Conservation (phyloP, 1,284 basidiomycete genomes). For the Malassezia arunalokei region DNA sequence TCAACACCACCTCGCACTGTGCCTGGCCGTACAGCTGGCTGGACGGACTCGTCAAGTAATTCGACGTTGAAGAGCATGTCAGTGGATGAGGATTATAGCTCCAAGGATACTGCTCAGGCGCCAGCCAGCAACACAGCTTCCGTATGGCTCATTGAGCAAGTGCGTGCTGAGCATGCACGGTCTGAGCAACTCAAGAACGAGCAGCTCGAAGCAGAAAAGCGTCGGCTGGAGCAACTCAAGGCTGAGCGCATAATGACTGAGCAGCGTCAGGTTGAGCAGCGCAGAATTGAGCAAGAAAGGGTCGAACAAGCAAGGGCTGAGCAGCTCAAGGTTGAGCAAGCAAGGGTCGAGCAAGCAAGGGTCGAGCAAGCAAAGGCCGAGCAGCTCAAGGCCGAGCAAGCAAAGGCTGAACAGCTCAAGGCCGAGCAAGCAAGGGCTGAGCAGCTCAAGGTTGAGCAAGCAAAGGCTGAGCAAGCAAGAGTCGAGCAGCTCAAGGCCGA, state of each 20-base stretch:
- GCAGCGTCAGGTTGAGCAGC: not conserved
- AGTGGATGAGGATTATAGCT: not conserved
- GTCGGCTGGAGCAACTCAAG: not conserved
- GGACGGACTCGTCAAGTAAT: not conserved
- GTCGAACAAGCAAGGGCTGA: not conserved
- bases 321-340: not conserved
- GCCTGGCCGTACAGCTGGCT: not conserved
- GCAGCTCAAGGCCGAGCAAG: not conserved
- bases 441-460: not conserved
- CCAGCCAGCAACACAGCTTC: not conserved
- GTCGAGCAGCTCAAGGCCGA: not conserved
- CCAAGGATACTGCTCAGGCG: not conserved
- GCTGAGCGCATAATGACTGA: conserved; percentile 1
- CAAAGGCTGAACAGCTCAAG: not conserved
- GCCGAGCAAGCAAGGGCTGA: not conserved
- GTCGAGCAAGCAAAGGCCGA: not conserved
- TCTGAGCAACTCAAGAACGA: not conserved
- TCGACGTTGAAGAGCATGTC: not conserved
- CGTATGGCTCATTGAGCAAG: not conserved
- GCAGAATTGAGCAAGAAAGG: not conserved
- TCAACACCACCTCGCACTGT: not conserved
- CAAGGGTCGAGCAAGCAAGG: not conserved
- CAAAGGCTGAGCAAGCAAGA: not conserved
- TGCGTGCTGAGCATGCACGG: not conserved
- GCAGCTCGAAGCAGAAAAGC: not conserved